phyloP scores from a whole-genome alignment of 805 yeast species.

The Cyberlindnera lachancei region DNA sequence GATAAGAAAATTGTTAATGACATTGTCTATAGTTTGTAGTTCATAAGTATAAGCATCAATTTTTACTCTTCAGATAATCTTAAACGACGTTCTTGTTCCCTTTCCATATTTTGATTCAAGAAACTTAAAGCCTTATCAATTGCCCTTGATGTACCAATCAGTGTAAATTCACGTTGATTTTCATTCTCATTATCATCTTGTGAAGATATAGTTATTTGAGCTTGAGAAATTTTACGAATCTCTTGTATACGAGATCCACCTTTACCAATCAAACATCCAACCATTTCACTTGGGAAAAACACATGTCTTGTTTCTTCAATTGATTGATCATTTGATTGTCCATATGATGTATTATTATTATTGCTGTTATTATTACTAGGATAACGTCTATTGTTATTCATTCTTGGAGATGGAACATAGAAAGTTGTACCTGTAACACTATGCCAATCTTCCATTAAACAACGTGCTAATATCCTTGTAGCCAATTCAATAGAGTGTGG shows the following conservation, averaged over 20 bases:
- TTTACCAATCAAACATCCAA: slow-evolving; percentile 85
- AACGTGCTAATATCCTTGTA: slow-evolving; percentile 52
- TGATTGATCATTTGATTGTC: background rate
- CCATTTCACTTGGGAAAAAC: slow-evolving; percentile 70
- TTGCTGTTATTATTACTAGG: slow-evolving; percentile 2
- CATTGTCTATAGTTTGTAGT: too few species aligned
- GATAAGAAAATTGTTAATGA: background rate
- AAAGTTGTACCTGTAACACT: slow-evolving; percentile 55
- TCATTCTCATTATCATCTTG: slow-evolving; percentile 57
- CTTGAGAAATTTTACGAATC: slow-evolving; percentile 70
- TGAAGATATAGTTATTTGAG: slow-evolving; percentile 68
- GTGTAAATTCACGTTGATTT: slow-evolving; percentile 62
- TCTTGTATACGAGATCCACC: slow-evolving; percentile 83
- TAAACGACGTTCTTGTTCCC: slow-evolving; percentile 47
- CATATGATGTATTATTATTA: slow-evolving; percentile 4
- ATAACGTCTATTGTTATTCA: slow-evolving; percentile 2
- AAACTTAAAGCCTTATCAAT: slow-evolving; percentile 54
- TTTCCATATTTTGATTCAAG: slow-evolving; percentile 49
- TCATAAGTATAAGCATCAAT: too few species aligned
- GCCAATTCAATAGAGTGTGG: slow-evolving; percentile 55
- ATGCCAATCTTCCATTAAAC: slow-evolving; percentile 68
- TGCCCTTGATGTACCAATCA: slow-evolving; percentile 44
- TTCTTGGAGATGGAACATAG: slow-evolving; percentile 43
- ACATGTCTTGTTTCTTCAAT: slow-evolving; percentile 31
- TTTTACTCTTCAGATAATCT: slow-evolving; percentile 15